Evolutionary conservation across 805 yeast species (phyloP).

Genomic region (Kuraishia hungarica): DNA sequence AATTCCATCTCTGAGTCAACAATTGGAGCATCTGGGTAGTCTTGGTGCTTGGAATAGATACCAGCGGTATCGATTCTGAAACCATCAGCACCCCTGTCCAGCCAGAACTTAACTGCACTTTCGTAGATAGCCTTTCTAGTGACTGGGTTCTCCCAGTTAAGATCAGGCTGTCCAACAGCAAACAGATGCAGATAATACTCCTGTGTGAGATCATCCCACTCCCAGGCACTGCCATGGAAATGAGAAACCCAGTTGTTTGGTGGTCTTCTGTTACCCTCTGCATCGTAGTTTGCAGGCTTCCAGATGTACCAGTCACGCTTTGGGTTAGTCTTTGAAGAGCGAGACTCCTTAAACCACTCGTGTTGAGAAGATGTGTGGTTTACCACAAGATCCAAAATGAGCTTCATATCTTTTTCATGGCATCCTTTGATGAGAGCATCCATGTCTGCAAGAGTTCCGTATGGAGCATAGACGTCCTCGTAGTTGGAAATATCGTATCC

Average conservation of each 20-base stretch:
- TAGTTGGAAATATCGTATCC: constrained; percentile 54
- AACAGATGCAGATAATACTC: constrained; percentile 49
- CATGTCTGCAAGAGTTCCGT: constrained; percentile 48
- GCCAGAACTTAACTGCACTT: constrained; percentile 44
- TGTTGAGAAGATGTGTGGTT: constrained; percentile 52
- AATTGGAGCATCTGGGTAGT: constrained; percentile 41
- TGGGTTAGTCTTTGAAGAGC: constrained; percentile 39
- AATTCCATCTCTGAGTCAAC: constrained; percentile 27
- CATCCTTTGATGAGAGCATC: constrained; percentile 35
- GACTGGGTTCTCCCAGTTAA: constrained; percentile 51
- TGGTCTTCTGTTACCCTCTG: constrained; percentile 40
- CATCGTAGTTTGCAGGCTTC: constrained; percentile 40
- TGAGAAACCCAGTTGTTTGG: constrained; percentile 50
- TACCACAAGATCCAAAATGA: constrained; percentile 47
- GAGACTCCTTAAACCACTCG: constrained; percentile 49
- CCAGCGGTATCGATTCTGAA: constrained; percentile 52
- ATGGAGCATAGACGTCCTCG: constrained; percentile 39
- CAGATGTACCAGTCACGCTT: constrained; percentile 58
- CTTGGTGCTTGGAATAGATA: constrained; percentile 38
- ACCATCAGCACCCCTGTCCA: constrained; percentile 47
- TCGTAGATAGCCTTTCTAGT: constrained; percentile 30
- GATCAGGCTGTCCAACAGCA: constrained; percentile 48
- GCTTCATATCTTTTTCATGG: constrained; percentile 41
- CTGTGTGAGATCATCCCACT: constrained; percentile 41
- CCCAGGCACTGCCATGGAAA: constrained; percentile 52